Conservation (phyloP, 2,329 filamentous ascomycete species). For the Aspergillus aculeatinus region DNA sequence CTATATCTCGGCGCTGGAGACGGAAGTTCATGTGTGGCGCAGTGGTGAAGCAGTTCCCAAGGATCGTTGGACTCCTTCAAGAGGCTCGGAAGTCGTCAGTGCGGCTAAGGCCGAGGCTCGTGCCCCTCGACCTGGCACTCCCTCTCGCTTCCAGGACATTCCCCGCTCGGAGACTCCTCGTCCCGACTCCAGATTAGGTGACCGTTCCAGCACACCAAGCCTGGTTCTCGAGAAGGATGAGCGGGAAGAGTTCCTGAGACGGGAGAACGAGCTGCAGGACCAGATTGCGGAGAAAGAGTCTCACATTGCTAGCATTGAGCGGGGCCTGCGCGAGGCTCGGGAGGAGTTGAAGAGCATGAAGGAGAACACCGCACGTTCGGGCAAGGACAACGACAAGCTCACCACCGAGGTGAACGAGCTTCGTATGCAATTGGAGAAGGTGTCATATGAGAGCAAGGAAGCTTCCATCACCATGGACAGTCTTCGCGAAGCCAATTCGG, state of each 20-base stretch:
- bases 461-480: constrained; percentile 97
- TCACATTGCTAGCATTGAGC: constrained; percentile 74
- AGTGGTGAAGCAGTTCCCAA: constrained; percentile 83
- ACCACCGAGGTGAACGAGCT: constrained; percentile 85
- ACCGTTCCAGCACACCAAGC: constrained; percentile 83
- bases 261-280: constrained; percentile 96
- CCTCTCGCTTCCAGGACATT: constrained; percentile 44
- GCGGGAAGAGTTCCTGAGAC: constrained; percentile 88
- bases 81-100: constrained; percentile 56
- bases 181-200: constrained; percentile 67
- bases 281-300: constrained; percentile 92
- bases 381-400: constrained; percentile 87
- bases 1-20: constrained; percentile 80
- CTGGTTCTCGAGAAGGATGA: constrained; percentile 92
- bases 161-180: constrained; percentile 60
- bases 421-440: constrained; percentile 94
- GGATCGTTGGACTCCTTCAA: constrained; percentile 77
- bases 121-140: constrained; percentile 43
- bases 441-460: constrained; percentile 95
- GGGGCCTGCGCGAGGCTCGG: constrained; percentile 75
- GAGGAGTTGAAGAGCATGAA: constrained; percentile 84
- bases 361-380: constrained; percentile 77
- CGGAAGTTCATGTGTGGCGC: constrained; percentile 84
- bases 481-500: constrained; percentile 90
- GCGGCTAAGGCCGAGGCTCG: constrained; percentile 50